Conservation (phyloP, 2,329 filamentous ascomycete genomes). For the Remersonia thermophila region DNA sequence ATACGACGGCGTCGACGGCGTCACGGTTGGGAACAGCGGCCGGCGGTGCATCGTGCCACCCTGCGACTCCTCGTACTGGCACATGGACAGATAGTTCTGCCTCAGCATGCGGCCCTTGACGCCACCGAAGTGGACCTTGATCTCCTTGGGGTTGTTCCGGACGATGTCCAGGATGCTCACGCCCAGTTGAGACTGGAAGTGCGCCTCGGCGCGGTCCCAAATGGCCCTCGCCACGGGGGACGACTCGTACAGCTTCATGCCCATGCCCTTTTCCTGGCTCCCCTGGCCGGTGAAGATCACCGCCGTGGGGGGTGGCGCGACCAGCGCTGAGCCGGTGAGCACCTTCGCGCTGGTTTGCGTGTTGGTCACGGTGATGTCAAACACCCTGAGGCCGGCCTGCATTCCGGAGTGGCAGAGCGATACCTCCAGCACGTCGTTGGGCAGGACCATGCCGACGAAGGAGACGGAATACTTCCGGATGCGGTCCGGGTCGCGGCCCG, state of each 20-base stretch:
- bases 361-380: neutral
- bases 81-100: constrained; percentile 3
- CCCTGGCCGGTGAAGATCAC: constrained; percentile 98
- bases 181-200: neutral
- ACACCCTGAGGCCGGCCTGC: neutral
- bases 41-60: neutral
- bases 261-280: constrained; percentile 97
- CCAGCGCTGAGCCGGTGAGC: constrained; percentile 79
- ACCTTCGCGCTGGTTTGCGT: neutral
- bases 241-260: constrained; percentile 91
- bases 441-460: constrained; percentile 26
- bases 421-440: constrained; percentile 23
- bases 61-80: neutral
- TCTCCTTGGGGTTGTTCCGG: constrained; percentile 4
- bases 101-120: constrained; percentile 1
- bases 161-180: constrained; percentile 35
- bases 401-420: constrained; percentile 1
- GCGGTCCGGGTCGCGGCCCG: constrained; percentile 7
- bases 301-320: constrained; percentile 87
- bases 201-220: neutral
- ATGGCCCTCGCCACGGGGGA: constrained; percentile 65
- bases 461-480: constrained; percentile 19
- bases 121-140: constrained; percentile 3
- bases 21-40: constrained; percentile 1
- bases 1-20: constrained; percentile 44